A percentile compares a stretch with the other conserved stretches of the same genome.
phyloP scores from a whole-genome alignment of 1,284 basidiomycete genomes.

The Vanrija pseudolonga region DNA sequence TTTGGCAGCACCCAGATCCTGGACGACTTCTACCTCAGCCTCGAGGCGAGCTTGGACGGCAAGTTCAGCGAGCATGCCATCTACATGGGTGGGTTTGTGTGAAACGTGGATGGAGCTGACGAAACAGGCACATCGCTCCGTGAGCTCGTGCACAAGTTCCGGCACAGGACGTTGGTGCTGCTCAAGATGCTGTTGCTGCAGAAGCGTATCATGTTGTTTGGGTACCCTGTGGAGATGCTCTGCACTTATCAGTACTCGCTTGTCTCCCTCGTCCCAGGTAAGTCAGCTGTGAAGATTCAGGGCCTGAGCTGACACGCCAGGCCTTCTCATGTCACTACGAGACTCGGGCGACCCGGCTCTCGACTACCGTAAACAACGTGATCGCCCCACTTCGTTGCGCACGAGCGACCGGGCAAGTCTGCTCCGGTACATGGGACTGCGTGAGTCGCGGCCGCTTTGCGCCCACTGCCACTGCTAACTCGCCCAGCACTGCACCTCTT shows the following conservation, averaged over 20 bases:
- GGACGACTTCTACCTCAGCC: slow-evolving; percentile 70
- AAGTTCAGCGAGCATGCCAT: slow-evolving; percentile 44
- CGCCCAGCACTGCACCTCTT: slow-evolving; percentile 56
- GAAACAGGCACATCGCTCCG: slow-evolving; percentile 75
- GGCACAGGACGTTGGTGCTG: slow-evolving; percentile 87
- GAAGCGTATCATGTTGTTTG: slow-evolving; percentile 91
- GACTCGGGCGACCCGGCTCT: slow-evolving; percentile 89
- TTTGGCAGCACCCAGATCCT: slow-evolving; percentile 79
- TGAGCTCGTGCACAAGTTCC: slow-evolving; percentile 89
- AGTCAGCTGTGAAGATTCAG: slow-evolving; percentile 14
- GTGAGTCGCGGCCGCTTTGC: slow-evolving; percentile 60
- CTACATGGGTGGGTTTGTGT: slow-evolving; percentile 39
- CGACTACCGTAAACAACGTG: slow-evolving; percentile 58
- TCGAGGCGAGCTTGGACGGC: slow-evolving; percentile 55
- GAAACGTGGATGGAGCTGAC: slow-evolving; percentile 1
- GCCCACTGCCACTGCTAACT: not conserved
- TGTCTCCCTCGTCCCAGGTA: slow-evolving; percentile 75
- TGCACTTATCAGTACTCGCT: slow-evolving; percentile 98
- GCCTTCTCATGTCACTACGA: slow-evolving; percentile 79
- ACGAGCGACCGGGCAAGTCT: slow-evolving; percentile 90
- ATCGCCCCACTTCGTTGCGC: slow-evolving; percentile 68
- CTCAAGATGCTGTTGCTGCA: slow-evolving; percentile 93
- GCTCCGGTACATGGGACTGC: slow-evolving; percentile 85
- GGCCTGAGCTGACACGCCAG: slow-evolving; percentile 45
- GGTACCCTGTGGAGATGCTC: slow-evolving; percentile 91